Conservation (phyloP, 2,329 filamentous ascomycete genomes). For the Cladorrhinum sp. region DNA sequence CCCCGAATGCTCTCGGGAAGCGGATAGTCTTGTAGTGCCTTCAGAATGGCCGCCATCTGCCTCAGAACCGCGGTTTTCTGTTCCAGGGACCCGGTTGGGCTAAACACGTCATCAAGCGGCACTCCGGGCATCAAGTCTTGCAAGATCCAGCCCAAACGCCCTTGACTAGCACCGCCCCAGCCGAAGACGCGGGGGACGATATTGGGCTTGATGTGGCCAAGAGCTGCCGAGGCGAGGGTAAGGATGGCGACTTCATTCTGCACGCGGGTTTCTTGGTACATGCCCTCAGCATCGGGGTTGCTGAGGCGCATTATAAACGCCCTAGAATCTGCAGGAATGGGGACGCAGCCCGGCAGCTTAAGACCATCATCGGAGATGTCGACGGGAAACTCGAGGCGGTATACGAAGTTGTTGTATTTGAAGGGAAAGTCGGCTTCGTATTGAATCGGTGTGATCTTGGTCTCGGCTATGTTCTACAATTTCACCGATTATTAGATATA, state of each 20-base stretch:
- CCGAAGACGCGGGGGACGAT: constrained; percentile 34
- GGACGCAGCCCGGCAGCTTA: constrained; percentile 27
- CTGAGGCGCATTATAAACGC: constrained; percentile 35
- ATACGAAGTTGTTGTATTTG: constrained; percentile 38
- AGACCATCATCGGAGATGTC: constrained; percentile 12
- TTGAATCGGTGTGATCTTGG: constrained; percentile 29
- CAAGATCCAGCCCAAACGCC: constrained; percentile 27
- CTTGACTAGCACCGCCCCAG: constrained; percentile 17
- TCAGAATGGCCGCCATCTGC: constrained; percentile 33
- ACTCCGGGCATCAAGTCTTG: constrained; percentile 33
- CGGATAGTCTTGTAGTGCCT: constrained; percentile 32
- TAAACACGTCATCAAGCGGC: constrained; percentile 24
- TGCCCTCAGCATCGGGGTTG: constrained; percentile 33
- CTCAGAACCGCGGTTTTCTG: constrained; percentile 30
- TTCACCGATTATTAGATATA: constrained; percentile 7
- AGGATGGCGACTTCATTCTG: constrained; percentile 36
- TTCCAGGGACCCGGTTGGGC: constrained; percentile 21
- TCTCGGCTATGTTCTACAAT: constrained; percentile 3
- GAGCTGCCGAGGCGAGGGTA: constrained; percentile 31
- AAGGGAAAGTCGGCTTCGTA: constrained; percentile 34
- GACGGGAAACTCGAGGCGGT: constrained; percentile 26
- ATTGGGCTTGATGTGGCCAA: constrained; percentile 27
- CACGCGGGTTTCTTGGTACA: constrained; percentile 28
- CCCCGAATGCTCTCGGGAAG: constrained; percentile 32
- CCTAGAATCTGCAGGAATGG: constrained; percentile 28